phyloP scores from a whole-genome alignment of 2,329 filamentous ascomycete species.

The Drechslerella coelobrocha region DNA sequence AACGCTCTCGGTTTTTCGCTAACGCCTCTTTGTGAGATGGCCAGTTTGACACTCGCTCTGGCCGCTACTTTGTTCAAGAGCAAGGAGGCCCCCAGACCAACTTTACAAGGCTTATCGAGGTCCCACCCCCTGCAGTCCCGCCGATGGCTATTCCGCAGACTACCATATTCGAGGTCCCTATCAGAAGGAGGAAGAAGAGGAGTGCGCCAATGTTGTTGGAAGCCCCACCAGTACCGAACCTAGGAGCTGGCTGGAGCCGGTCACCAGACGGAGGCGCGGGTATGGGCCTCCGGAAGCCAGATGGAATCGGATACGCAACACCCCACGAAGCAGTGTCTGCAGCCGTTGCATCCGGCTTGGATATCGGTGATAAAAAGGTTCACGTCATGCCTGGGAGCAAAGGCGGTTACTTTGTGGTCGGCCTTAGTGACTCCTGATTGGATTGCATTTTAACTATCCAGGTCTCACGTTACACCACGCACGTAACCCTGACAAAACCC shows the following conservation, averaged over 20 bases:
- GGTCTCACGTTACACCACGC: slow-evolving; percentile 14
- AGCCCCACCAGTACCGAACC: neutral
- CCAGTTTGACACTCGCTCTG: slow-evolving; percentile 15
- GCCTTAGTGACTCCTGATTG: slow-evolving; percentile 17
- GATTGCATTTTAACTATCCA: neutral
- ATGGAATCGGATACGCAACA: slow-evolving; percentile 13
- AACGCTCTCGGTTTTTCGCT: neutral
- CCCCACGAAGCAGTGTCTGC: slow-evolving; percentile 10
- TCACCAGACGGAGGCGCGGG: neutral
- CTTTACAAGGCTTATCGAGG: neutral
- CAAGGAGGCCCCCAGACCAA: neutral
- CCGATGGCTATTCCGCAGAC: neutral
- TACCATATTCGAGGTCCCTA: neutral
- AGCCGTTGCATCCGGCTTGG: slow-evolving; percentile 10
- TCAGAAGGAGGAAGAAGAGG: neutral
- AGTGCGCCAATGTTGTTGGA: neutral
- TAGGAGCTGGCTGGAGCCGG: neutral
- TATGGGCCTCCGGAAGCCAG: neutral
- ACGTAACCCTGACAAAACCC: too few species aligned
- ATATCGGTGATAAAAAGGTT: neutral
- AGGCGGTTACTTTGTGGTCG: slow-evolving; percentile 39
- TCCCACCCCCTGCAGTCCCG: neutral
- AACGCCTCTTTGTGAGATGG: neutral
- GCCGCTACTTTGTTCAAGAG: neutral
- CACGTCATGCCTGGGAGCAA: slow-evolving; percentile 12